phyloP scores from a whole-genome alignment of 352 stramenopile genomes.

The Peronospora destructor region DNA sequence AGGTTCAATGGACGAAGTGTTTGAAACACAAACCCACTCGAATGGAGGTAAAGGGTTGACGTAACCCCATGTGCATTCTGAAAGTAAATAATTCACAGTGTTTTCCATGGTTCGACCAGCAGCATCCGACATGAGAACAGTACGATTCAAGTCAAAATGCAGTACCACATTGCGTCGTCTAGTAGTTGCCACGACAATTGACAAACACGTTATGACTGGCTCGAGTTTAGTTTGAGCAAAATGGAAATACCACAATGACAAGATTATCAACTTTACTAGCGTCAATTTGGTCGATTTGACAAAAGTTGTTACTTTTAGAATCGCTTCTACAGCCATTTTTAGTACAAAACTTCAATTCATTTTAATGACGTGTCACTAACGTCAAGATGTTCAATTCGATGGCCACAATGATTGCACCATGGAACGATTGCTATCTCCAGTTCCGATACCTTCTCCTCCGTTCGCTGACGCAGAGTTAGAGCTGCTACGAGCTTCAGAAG shows the following conservation, averaged over 20 bases:
- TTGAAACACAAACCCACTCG: slow-evolving; percentile 59
- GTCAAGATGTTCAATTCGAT: too few species aligned
- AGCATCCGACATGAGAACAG: slow-evolving; percentile 86
- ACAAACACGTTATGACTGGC: slow-evolving; percentile 11
- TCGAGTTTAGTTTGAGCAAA: too few species aligned
- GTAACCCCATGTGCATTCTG: slow-evolving; percentile 74
- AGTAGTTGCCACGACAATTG: background rate
- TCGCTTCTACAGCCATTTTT: background rate
- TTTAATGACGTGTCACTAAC: too few species aligned
- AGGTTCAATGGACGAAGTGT: slow-evolving; percentile 40
- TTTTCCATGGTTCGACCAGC: slow-evolving; percentile 84
- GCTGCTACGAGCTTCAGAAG: slow-evolving; percentile 31
- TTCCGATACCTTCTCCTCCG: background rate
- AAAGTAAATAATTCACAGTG: slow-evolving; percentile 81
- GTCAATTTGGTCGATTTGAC: background rate
- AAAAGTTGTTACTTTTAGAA: background rate
- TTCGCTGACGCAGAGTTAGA: slow-evolving; percentile 22
- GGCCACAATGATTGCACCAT: background rate
- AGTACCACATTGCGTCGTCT: too few species aligned
- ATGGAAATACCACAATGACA: too few species aligned
- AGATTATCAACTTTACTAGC: background rate
- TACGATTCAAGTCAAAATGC: slow-evolving; percentile 79
- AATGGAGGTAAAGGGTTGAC: slow-evolving; percentile 25
- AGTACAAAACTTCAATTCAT: background rate
- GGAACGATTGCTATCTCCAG: background rate